Conservation (phyloP, 306 rosid genomes). For the cucumber (Cucumis sativus) region Cucumber_9930_V3 NC_026660.2:4373001-4373500, state of each 20-base stretch:
- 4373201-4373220: neutral
- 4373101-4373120: too few species aligned
- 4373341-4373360: too few species aligned
- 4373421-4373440: neutral
- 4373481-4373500: too few species aligned
- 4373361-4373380: neutral
- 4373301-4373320: neutral
- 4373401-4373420: neutral
- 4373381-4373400: neutral
- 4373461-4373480: neutral
- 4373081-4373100: too few species aligned
- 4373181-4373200: neutral
- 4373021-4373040: too few species aligned
- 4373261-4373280: neutral
- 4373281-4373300: neutral
- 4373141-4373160: neutral
- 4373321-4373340: too few species aligned
- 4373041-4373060: too few species aligned
- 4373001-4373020: too few species aligned
- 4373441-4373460: constrained; percentile 1
- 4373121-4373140: too few species aligned
- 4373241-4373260: neutral
- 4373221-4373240: neutral
- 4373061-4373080: too few species aligned
- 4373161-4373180: neutral